These are phyloP conservation scores for Punica granatum DNA, from an alignment of 345 rosid species.

Conservation along the genomic window DNA sequence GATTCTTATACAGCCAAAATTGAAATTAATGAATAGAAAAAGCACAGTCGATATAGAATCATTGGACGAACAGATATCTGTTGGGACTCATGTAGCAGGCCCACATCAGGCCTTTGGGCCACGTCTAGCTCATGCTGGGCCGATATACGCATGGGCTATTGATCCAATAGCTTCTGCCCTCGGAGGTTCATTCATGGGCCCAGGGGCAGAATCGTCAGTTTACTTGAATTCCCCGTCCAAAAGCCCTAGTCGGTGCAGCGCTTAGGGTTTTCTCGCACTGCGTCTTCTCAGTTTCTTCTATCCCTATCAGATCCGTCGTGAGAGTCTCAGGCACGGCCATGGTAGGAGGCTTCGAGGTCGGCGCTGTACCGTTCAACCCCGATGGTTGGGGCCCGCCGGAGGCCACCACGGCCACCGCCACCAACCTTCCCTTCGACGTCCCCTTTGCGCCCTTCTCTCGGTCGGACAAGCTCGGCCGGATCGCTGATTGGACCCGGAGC, in stretches of 20 bases:
- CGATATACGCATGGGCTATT: background rate
- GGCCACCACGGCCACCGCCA: slow-evolving; percentile 29
- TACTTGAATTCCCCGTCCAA: background rate
- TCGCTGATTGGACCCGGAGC: slow-evolving; percentile 83
- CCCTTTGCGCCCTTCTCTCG: slow-evolving; percentile 87
- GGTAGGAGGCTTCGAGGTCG: slow-evolving; percentile 54
- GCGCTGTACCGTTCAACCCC: slow-evolving; percentile 70
- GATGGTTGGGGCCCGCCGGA: slow-evolving; percentile 97
- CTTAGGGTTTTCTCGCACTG: background rate
- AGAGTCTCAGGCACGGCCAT: slow-evolving; percentile 10
- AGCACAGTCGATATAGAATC: too few relatives aligned
- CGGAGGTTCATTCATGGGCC: background rate
- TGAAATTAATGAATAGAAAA: too few relatives aligned
- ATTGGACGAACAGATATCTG: too few relatives aligned
- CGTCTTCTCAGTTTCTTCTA: background rate
- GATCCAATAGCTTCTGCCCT: background rate
- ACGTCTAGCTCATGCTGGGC: too few relatives aligned
- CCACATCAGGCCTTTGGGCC: too few relatives aligned
- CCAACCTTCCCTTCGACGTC: slow-evolving; percentile 50
- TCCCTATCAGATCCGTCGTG: background rate
- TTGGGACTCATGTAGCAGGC: too few relatives aligned
- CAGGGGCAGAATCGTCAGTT: background rate
- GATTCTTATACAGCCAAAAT: too few relatives aligned
- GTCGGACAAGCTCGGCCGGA: slow-evolving; percentile 85
- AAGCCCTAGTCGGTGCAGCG: background rate